Evolutionary conservation across 805 yeast species (phyloP), one percentile per base, ranked within the genome.

Genomic region (Lipomyces japonicus): DNA sequence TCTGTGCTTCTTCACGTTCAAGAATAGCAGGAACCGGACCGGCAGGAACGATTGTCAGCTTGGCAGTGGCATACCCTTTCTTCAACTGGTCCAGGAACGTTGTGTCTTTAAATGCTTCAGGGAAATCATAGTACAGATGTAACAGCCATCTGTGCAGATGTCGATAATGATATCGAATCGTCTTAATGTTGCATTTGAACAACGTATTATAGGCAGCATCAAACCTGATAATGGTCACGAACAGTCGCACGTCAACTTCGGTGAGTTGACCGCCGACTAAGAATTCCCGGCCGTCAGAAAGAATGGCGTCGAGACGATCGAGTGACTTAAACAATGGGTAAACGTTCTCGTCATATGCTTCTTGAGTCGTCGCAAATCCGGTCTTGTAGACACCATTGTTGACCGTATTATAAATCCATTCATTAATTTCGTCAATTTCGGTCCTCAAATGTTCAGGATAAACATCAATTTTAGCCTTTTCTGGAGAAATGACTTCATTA

Each of bases 181-280:
- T 84, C 44, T 81, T 80, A 56, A 88, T 68, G 68, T 91, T 91
- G 68, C 95, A 86, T 68, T 91, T 90, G 79, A 91, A 93, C 68
- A 90, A 96, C 66, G 89, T 95, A 52, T 84, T 89, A 65, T 91
- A 91, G 18, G 89, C 95, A 1, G 93, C 84, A 67, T 91, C 97
- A 63, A 91, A 91, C 61, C 98, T 79, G 42, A 88, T 75, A 47
- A 91, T 82, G 2, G 97, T 91, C 22, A 95, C 80, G 70, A 71
- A 91, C 46, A 91, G 75, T 55, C 97, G 77, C 50, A 91, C 73
- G 66, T 91, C 98, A 4, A 95, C 95, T 70, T 91, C 96, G 1
- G 97, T 90, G 50, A 91, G 68, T 42, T 68, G 71, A 47, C 79
- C 73, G 4, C 91, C 91, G 7, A 80, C 61, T 44, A 89, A 66